phyloP scores from a whole-genome alignment of 2,329 filamentous ascomycete genomes.

The Graphium sp. region DNA sequence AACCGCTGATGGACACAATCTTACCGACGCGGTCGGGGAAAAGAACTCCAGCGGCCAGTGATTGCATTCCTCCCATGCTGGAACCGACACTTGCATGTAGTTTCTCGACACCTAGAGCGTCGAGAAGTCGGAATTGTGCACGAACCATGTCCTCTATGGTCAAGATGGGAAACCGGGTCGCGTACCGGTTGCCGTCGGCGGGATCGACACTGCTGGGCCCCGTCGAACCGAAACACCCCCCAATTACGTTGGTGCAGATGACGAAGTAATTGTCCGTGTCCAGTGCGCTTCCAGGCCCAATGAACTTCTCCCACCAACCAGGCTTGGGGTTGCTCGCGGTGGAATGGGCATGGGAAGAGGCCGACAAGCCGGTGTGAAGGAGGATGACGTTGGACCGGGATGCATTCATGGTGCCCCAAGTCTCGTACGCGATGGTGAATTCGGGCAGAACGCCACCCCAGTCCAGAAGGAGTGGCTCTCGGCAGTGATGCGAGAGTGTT shows the following conservation, averaged over 20 bases:
- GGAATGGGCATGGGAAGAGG: constrained; percentile 93
- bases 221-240: constrained; percentile 90
- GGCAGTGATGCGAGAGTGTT: constrained; percentile 62
- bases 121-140: constrained; percentile 80
- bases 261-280: constrained; percentile 87
- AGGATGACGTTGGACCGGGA: constrained; percentile 81
- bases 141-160: constrained; percentile 97
- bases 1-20: constrained; percentile 82
- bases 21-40: constrained; percentile 70
- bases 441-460: constrained; percentile 87
- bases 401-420: constrained; percentile 69
- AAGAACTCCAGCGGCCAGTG: constrained; percentile 68
- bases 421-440: constrained; percentile 85
- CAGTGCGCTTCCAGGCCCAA: constrained; percentile 68
- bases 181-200: constrained; percentile 73
- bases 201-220: constrained; percentile 81
- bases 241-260: constrained; percentile 92
- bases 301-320: constrained; percentile 99
- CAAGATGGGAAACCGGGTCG: constrained; percentile 85
- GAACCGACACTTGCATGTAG: constrained; percentile 87
- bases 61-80: constrained; percentile 98
- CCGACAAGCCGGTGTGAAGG: constrained; percentile 83
- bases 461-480: constrained; percentile 65
- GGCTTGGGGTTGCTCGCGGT: constrained; percentile 74
- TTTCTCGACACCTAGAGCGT: constrained; percentile 57